Conservation (phyloP, 2,329 filamentous ascomycete genomes). For the Beauveria sp. region DNA sequence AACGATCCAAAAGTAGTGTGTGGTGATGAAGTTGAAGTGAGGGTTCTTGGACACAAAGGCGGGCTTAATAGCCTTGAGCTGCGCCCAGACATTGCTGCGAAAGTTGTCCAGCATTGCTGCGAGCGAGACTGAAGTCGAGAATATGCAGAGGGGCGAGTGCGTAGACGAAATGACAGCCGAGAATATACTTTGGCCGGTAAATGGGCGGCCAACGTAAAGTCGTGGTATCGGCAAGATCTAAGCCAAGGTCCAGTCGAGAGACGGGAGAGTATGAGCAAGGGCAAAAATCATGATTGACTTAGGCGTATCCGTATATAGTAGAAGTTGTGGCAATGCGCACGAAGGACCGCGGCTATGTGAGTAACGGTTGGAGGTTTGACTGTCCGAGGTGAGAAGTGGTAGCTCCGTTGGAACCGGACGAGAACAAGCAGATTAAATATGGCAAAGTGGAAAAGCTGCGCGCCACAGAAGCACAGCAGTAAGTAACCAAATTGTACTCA, state of each 20-base stretch:
- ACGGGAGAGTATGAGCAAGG: constrained; percentile 10
- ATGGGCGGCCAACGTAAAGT: neutral
- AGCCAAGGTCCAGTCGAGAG: constrained; percentile 19
- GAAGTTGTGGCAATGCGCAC: neutral
- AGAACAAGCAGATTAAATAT: neutral
- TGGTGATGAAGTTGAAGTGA: constrained; percentile 73
- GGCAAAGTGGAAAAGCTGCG: neutral
- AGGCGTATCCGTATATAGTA: neutral
- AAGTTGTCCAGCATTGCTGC: constrained; percentile 25
- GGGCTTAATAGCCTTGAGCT: constrained; percentile 44
- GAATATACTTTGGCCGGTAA: neutral
- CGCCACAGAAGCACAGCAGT: neutral
- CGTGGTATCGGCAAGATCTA: constrained; percentile 5
- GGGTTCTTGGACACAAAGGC: constrained; percentile 53
- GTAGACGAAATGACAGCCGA: neutral
- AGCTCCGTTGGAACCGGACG: neutral
- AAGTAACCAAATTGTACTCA: neutral
- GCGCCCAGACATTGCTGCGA: constrained; percentile 29
- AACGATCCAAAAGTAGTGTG: constrained; percentile 80
- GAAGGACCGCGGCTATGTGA: neutral
- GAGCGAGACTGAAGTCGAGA: neutral
- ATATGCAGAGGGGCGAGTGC: neutral
- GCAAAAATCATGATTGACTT: constrained; percentile 10
- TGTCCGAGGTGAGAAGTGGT: neutral
- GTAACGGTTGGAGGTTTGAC: neutral